Evolutionary conservation across 345 rosid genomes (phyloP).

Genomic region (Hevea brasiliensis): DNA sequence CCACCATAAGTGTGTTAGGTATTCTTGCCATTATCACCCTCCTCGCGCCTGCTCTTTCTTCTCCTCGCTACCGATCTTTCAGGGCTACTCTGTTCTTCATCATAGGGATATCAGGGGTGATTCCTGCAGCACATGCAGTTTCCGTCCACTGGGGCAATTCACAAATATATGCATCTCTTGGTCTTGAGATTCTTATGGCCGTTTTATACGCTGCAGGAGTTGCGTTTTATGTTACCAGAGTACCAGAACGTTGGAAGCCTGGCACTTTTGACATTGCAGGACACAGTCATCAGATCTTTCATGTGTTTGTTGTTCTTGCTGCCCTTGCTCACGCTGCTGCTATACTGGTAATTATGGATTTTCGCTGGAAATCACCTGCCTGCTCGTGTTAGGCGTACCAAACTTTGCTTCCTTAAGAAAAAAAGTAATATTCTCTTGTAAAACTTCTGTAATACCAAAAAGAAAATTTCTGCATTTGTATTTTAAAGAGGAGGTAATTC

Average conservation of each 20-base stretch:
- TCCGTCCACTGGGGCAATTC: conserved; percentile 68
- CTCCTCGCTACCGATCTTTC: conserved; percentile 60
- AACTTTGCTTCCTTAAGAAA: too few species aligned
- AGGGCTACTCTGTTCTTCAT: conserved; percentile 72
- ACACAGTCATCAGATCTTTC: conserved; percentile 96
- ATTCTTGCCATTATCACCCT: conserved; percentile 70
- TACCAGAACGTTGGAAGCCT: conserved; percentile 92
- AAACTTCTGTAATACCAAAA: neutral
- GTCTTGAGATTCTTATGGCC: conserved; percentile 79
- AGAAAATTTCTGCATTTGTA: neutral
- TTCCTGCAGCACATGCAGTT: conserved; percentile 80
- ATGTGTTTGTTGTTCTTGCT: conserved; percentile 81
- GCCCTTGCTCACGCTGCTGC: conserved; percentile 87
- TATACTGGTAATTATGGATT: conserved; percentile 70
- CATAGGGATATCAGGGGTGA: conserved; percentile 86
- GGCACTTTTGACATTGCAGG: conserved; percentile 94
- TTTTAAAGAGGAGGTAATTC: neutral
- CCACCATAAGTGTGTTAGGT: conserved; percentile 66
- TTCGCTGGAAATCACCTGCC: conserved; percentile 59
- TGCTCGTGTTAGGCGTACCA: conserved; percentile 32
- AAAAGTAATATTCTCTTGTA: neutral
- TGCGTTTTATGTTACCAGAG: conserved; percentile 58
- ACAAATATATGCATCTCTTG: conserved; percentile 49
- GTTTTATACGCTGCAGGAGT: conserved; percentile 70
- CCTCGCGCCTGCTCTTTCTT: conserved; percentile 64